Evolutionary conservation across 2,329 filamentous ascomycete species (phyloP).

Genomic region (Talaromyces sp.): DNA sequence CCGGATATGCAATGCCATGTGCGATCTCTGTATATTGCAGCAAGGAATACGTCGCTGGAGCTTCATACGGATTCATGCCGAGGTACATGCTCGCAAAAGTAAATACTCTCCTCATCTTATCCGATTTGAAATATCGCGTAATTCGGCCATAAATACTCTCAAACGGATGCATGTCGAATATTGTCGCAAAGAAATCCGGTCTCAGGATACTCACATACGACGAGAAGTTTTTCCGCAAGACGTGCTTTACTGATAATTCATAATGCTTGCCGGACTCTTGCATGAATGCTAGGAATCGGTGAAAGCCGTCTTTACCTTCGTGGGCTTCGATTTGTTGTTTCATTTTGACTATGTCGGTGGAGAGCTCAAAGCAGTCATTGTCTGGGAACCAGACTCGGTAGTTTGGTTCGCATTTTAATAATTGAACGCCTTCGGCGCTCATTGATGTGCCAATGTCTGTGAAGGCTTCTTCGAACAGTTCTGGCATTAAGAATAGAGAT

Average conservation of each 20-base stretch:
- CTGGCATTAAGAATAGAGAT: neutral
- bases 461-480: constrained; percentile 65
- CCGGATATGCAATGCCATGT: neutral
- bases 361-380: constrained; percentile 56
- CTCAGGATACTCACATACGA: constrained; percentile 56
- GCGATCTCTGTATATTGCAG: neutral
- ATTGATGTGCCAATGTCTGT: constrained; percentile 65
- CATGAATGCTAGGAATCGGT: constrained; percentile 65
- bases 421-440: constrained; percentile 61
- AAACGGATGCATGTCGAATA: constrained; percentile 65
- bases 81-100: neutral
- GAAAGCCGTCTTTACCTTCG: constrained; percentile 68
- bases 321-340: constrained; percentile 68
- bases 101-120: neutral
- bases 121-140: constrained; percentile 59
- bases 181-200: constrained; percentile 56
- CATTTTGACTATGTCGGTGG: constrained; percentile 67
- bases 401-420: constrained; percentile 71
- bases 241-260: constrained; percentile 63
- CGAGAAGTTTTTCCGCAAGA: constrained; percentile 66
- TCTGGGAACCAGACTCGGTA: constrained; percentile 73
- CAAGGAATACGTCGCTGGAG: neutral
- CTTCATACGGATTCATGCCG: neutral
- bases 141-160: constrained; percentile 67
- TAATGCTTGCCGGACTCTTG: constrained; percentile 67